Base-by-base conservation (phyloP, 2,329 filamentous ascomycete species). In the Xylaria multiplex region DNA sequence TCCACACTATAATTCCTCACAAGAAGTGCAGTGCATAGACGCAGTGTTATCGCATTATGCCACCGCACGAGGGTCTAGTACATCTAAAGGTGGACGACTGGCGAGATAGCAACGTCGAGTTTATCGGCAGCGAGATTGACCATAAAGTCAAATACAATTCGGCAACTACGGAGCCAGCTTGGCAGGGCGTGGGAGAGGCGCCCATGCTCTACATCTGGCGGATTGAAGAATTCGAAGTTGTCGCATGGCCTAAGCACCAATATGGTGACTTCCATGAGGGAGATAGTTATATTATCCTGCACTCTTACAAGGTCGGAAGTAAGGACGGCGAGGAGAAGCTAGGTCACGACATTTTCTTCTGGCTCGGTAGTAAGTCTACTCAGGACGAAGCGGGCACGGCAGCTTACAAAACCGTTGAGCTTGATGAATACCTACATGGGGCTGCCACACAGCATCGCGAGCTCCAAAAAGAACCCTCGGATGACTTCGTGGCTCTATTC, bases 321-420 rank as follows among this genome's bases (percentile, higher is more conserved):
- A 78, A 80, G 42, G 77, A 80, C n/a, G 78, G 77, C 3, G 67
- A 71, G 37, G 75, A 84, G 65, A 82, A 80, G 70, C 79, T 90
- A 4, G 80, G 79, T 48, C 88, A 91, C 71, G 88, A 91, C 56
- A 84, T 91, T 72, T 91, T 89, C 81, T 91, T 91, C 79, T 91
- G 88, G 89, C 82, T 91, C 0, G 89, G 89, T 4, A 81, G 77
- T 58, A 85, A 90, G 73, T 91, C 88, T 0, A 84, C 86, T 2
- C 88, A 90, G 78, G 89, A 91, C 69, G 89, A 91, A 78, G 88
- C 88, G 1, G 89, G 89, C 16, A 88, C 86, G 0, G 89, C 89
- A 0, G 89, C 89, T 1, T 90, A 91, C 79, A 91, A 91, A 80
- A 90, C 89, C 0, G 88, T 90, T 27, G 89, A 91, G 77, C 81